A percentile compares a stretch with the other conserved stretches of the same genome.
These are phyloP conservation scores for Cryphonectria japonica DNA, from an alignment of 2,329 filamentous ascomycete genomes.

Conservation along the genomic window DNA sequence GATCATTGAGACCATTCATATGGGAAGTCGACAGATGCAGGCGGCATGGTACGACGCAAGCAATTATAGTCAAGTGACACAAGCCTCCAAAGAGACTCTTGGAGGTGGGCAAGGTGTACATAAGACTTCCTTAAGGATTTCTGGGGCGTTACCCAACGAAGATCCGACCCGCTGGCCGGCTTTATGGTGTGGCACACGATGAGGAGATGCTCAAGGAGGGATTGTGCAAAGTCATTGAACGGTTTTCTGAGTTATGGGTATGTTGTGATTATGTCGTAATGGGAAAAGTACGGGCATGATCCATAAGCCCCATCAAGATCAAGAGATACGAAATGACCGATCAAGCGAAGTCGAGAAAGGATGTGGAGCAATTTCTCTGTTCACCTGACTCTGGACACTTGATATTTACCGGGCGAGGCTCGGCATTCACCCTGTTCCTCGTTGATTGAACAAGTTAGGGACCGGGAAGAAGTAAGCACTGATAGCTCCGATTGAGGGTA, in stretches of 20 bases:
- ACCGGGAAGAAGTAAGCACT: not conserved
- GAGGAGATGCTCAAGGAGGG: not conserved
- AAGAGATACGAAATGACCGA: not conserved
- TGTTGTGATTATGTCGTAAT: not conserved
- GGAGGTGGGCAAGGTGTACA: not conserved
- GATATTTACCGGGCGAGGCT: not conserved
- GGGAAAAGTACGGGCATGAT: no score
- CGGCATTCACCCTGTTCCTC: not conserved
- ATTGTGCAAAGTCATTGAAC: not conserved
- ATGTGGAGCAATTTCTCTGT: not conserved
- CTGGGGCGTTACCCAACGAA: no score
- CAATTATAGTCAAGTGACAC: not conserved
- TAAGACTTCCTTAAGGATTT: not conserved
- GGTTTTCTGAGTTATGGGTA: not conserved
- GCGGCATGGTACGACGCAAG: not conserved
- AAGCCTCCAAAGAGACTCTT: not conserved
- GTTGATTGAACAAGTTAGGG: not conserved
- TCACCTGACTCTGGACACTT: not conserved
- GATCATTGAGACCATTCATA: not conserved
- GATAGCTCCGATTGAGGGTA: not conserved
- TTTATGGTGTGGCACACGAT: not conserved
- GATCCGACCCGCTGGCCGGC: not conserved
- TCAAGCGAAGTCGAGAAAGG: not conserved
- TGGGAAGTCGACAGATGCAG: not conserved
- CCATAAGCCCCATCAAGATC: not conserved